Evolutionary conservation across 2,329 filamentous ascomycete species (phyloP), one percentile per base, ranked within the genome.

Genomic region (Diaporthe eres): DNA sequence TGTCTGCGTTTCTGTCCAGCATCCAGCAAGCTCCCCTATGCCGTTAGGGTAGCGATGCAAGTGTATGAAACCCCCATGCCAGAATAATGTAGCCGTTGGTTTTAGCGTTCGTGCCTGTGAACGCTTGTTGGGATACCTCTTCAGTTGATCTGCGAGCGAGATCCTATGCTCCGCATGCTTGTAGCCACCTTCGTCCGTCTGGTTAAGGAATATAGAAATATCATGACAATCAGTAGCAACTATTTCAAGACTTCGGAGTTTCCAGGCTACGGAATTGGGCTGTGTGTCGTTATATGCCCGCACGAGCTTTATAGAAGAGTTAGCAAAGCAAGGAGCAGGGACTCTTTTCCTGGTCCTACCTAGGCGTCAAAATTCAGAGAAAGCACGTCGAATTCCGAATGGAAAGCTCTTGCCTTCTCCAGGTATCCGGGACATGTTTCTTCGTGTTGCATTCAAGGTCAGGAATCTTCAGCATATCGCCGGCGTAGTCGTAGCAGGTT

Each of bases 1-100:
- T 39, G 25, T 67, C 28, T 68, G 44, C 8, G 28, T 68, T 31
- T 68, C 63, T 51, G 63, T 47, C 63, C 63, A 39, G 31, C 39
- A 68, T 17, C 63, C 44, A 7, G 34, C 63, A n/a, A 34, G 22
- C 22, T 68, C 47, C 9, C 31, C 63, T n/a, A 17, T 19, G 19
- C 47, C 63, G 12, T 68, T 53, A 17, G 28, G 44, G n/a, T 68
- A 68, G 34, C 57, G 57, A 8, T 25, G 47, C 28, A 10, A 25
- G 47, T 15, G 4, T 53, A 6, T 28, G 47, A 51, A 68, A 17
- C 19, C 4, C 4, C 31, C 44, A 37, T 68, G 4, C 10, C 17
- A 68, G 6, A 53, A 68, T 9, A 53, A 31, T 10, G 63, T 39
- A 10, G 63, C 5, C 1, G 63, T 31, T 9, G 63, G 63, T 4